Evolutionary conservation across 495 filamentous ascomycete genomes (phyloP), one percentile per base, ranked within the genome.

Genomic region (Schizothecium vesticola): DNA sequence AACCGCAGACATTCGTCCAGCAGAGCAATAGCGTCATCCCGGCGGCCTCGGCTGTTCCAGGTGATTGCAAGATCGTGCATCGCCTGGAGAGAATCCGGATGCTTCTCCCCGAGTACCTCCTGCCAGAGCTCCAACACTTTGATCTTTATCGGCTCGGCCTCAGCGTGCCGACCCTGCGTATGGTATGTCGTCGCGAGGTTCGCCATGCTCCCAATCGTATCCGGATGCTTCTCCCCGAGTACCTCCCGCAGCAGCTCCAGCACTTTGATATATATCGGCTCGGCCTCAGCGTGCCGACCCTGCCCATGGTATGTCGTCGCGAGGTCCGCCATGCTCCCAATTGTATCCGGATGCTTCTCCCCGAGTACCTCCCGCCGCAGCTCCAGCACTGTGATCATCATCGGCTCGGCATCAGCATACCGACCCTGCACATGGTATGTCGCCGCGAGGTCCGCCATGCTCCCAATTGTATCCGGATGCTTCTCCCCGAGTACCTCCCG

Each of bases 161-260:
- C 31, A 12, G 1, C 12, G 12, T 33, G 12, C 1, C 31, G 31
- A 33, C 31, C 31, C 31, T 33, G 31, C 10, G 0, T 6, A 13
- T 1, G 2, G 11, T 33, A 33, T 33, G 31, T 33, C 10, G 11
- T 3, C 11, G 31, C 31, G 10, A 33, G 31, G 11, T 29, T 1
- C 62, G n/a, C n/a, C 62, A 51, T 64, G 13, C 62, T 64, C 62
- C 33, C 0, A 19, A 64, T 64, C 33, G 62, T 64, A 64, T 64
- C 33, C n/a, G 33, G 33, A 64, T 64, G 33, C 62, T 0, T 56
- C 62, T 64, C 62, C 31, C 62, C 62, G 62, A 64, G 62, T 1
- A 43, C 61, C 28, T 63, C 3, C n/a, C 29, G 61, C 29, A 29
- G 61, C 8, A 63, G 61, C 3, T 67, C 21, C n/a, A 64, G n/a